Evolutionary conservation across 2,329 filamentous ascomycete genomes (phyloP), one percentile per base, ranked within the genome.

Genomic region (Aureobasidium sp.): DNA sequence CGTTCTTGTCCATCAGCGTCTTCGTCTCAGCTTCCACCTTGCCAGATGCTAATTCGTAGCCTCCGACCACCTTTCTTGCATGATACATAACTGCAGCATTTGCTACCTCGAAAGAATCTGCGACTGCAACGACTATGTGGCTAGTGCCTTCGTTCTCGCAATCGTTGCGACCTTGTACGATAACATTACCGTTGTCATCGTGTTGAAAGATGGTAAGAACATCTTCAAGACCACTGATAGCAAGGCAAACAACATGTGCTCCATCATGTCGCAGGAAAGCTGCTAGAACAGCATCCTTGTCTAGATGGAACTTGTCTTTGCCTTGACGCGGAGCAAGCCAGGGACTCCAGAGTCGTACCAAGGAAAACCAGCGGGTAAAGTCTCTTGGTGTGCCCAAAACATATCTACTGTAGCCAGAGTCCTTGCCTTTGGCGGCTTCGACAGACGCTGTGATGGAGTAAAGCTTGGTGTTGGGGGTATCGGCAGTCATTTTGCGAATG

Each of bases 271-370:
- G 87, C 25, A 96, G 77, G 67, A 97, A 96, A 0, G 90, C 89
- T 63, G 87, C 86, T 20, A 96, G 71, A 2, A 97, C 75, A 1
- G 86, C 90, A 69, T 95, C 89, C 67, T 91, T 89, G 64, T 91
- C 87, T 5, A 92, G 78, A 5, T 77, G 76, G 62, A 96, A 88
- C 0, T 76, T 76, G 3, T 78, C 74, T 65, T 83, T 85, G 14
- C 92, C 92, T 72, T 97, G 92, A 42, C 91, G 81, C n/a, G 93
- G 93, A 8, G 88, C 90, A 12, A 96, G 77, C 93, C 93, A 97
- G 1, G 91, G 88, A 37, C 82, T 83, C 85, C 87, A 94, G 3
- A 90, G 79, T 20, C 91, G 85, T 5, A 95, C 86, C 14, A 96
- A 76, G 8, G 90, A 85, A 71, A 96, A 93, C 85, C 91, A 96